A percentile compares a stretch with the other conserved stretches of the same genome.
Conservation (phyloP, 176 grass and related monocot genomes). For the Ananas comosus region DNA sequence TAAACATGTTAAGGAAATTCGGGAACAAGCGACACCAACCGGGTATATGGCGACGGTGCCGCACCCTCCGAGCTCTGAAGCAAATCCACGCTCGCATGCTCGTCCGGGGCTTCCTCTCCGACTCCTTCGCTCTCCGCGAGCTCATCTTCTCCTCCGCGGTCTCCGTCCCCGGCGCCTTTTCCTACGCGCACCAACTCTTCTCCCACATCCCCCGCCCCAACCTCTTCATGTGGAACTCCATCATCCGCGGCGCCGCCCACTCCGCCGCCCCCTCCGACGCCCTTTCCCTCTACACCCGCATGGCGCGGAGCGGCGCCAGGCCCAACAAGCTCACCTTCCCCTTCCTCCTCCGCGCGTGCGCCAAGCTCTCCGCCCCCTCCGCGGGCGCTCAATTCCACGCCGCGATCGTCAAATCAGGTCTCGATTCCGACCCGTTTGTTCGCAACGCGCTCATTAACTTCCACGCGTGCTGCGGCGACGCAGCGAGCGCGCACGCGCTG, state of each 20-base stretch:
- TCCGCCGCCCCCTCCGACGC: constrained; percentile 37
- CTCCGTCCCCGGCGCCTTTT: constrained; percentile 33
- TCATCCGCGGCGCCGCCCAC: constrained; percentile 66
- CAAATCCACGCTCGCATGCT: constrained; percentile 65
- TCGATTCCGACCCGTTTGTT: constrained; percentile 46
- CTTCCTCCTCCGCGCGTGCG: constrained; percentile 80
- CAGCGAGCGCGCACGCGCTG: constrained; percentile 35
- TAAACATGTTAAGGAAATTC: constrained; percentile 58
- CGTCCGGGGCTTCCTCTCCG: constrained; percentile 57
- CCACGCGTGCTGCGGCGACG: constrained; percentile 68
- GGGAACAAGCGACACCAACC: constrained; percentile 46
- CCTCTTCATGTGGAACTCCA: constrained; percentile 87
- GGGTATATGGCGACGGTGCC: constrained; percentile 51
- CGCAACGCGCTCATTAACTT: constrained; percentile 79
- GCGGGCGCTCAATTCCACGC: constrained; percentile 61
- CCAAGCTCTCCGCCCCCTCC: constrained; percentile 31
- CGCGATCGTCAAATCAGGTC: constrained; percentile 38
- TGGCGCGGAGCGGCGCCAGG: constrained; percentile 29
- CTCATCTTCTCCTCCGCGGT: constrained; percentile 50
- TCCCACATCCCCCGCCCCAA: constrained; percentile 58
- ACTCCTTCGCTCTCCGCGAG: constrained; percentile 54
- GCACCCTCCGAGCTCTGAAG: constrained; percentile 57
- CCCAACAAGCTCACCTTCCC: constrained; percentile 76
- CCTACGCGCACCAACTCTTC: constrained; percentile 70
- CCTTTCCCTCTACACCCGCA: constrained; percentile 41